Evolutionary conservation across 768 basidiomycete species (phyloP).

Genomic region (Neoboletus subvelutipes): DNA sequence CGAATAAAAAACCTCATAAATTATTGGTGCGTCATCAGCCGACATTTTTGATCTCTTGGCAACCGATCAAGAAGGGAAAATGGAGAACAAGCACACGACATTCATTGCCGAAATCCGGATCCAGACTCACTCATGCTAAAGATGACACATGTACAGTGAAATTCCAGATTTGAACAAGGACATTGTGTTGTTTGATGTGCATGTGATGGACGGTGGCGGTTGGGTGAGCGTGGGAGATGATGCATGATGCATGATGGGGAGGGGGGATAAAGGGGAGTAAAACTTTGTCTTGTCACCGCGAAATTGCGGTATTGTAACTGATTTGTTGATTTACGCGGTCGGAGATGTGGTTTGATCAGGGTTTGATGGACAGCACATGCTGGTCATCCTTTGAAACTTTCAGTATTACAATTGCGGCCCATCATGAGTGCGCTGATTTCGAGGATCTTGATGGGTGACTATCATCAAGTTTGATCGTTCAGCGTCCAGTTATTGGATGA

Average conservation of each 20-base stretch:
- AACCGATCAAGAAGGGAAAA: background rate
- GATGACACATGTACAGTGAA: no score
- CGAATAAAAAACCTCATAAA: no score
- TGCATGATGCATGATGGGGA: no score
- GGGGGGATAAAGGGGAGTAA: background rate
- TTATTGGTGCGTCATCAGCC: no score
- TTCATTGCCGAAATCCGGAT: background rate
- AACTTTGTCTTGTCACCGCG: background rate
- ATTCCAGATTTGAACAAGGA: background rate
- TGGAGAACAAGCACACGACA: background rate
- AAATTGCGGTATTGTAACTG: background rate
- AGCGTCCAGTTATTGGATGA: background rate
- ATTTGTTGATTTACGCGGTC: background rate
- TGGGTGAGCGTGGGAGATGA: conserved; percentile 13
- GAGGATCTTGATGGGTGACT: background rate
- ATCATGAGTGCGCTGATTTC: background rate
- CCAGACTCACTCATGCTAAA: background rate
- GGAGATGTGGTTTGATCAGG: background rate
- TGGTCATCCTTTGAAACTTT: background rate
- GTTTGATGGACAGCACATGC: background rate
- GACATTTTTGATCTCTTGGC: background rate
- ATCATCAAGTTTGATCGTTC: background rate
- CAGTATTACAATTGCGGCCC: no score
- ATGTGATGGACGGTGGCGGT: conserved; percentile 11
- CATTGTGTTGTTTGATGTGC: background rate